A percentile compares a stretch with the other conserved stretches of the same genome.
Evolutionary conservation across 202 grass and related monocot genomes (phyloP).

Genomic region (Miscanthus sacchariflorus): DNA sequence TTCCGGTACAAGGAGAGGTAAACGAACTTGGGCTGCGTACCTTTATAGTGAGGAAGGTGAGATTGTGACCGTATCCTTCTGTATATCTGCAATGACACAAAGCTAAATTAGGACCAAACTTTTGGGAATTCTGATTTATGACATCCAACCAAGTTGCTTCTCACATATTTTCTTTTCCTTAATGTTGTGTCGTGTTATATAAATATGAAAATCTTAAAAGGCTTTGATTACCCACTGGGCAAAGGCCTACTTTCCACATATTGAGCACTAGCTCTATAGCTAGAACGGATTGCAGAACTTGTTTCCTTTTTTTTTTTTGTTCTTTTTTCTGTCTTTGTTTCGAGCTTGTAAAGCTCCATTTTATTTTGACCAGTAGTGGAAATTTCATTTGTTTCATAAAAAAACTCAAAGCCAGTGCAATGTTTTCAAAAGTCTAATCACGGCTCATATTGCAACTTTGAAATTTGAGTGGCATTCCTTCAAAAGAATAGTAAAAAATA

Average conservation of each 20-base stretch:
- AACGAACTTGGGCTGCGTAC: conserved; percentile 31
- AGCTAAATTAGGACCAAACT: not conserved
- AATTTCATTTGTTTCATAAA: not conserved
- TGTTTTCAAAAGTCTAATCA: not conserved
- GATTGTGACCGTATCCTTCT: conserved; percentile 77
- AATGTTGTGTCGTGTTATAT: not conserved
- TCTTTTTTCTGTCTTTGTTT: not conserved
- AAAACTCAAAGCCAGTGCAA: not conserved
- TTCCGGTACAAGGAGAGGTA: not conserved
- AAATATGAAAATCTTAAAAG: not conserved
- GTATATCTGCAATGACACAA: conserved; percentile 62
- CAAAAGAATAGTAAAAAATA: too few species aligned
- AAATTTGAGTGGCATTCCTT: too few species aligned
- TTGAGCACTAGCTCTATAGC: not conserved
- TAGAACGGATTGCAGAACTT: too few species aligned
- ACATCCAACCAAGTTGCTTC: not conserved
- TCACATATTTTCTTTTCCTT: not conserved
- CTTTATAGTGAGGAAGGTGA: conserved; percentile 95
- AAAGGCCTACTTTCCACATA: not conserved
- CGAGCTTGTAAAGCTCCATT: not conserved
- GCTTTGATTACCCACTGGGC: not conserved
- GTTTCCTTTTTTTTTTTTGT: too few species aligned
- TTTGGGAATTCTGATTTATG: not conserved
- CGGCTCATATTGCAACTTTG: not conserved
- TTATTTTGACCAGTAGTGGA: not conserved